Base-by-base conservation (phyloP, 208 protist species). In the Wallacemonas rigidus region DNA sequence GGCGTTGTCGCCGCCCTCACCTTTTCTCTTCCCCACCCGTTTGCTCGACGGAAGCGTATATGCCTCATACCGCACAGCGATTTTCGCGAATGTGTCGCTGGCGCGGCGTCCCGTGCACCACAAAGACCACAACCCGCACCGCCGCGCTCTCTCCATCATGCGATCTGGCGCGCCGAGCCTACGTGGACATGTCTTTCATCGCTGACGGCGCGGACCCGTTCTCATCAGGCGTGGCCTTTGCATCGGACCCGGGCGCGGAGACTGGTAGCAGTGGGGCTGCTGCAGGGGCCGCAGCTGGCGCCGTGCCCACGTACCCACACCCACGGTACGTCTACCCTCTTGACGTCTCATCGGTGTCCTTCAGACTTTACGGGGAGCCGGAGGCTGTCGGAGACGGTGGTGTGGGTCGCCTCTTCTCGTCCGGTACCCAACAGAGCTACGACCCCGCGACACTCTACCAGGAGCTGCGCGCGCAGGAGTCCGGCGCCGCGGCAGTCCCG, bases 281-380 rank as follows among this genome's bases (percentile, higher is more conserved):
- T 26, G 26, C 38, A 54, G 62, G 26, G 51, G 74, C 44, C 62
- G 51, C n/a, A 55, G n/a, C 17, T 26, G 17, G 44, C 44, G 7
- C 65, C 43, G 39, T 43, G 6, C 48, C 69, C 8, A 38, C 75
- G 8, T 41, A 51, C 40, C 51, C 38, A 6, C 72, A 54, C 36
- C 51, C 69, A 2, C 64, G 63, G 7, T 90, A 90, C 76, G 64
- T 65, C 12, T 80, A 90, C 72, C 85, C 81, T 17, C 69, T 87
- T 1, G 81, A 90, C 67, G 64, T 69, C 36, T 36, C 44, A n/a
- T 40, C 45, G 39, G 15, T 69, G 2, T 60, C 80, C 4, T 83
- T 90, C 48, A 82, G 79, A 39, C 73, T 94, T 44, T 88, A 88
- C 71, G 84, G 83, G 55, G 89, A 91, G 81, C 60, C 80, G 36